Evolutionary conservation across 306 rosid genomes (phyloP).

Genomic region (Neltuma alba): DNA sequence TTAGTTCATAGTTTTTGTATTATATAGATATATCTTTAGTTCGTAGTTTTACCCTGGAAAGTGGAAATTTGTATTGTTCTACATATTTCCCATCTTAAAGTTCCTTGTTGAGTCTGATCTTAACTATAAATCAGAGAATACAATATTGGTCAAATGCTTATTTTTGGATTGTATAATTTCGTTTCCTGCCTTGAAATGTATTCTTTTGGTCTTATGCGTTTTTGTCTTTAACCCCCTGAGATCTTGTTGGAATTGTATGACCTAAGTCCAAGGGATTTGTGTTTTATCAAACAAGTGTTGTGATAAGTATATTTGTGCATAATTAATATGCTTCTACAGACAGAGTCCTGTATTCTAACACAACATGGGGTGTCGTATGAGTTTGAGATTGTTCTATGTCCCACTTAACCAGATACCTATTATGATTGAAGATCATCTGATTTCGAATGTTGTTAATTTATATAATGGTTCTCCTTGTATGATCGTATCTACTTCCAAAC

Average conservation of each 20-base stretch:
- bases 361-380: neutral
- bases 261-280: neutral
- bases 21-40: slow-evolving; percentile 8
- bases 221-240: neutral
- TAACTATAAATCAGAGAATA: neutral
- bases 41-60: neutral
- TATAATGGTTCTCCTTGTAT: neutral
- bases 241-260: neutral
- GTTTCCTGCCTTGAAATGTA: neutral
- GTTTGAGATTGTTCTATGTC: neutral
- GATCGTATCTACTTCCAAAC: slow-evolving; percentile 9
- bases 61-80: neutral
- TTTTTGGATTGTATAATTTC: slow-evolving; percentile 11
- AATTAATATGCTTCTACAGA: neutral
- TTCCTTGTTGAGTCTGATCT: slow-evolving; percentile 6
- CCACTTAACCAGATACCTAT: neutral
- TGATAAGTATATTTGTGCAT: neutral
- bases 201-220: neutral
- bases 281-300: neutral
- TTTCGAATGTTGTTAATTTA: slow-evolving; percentile 17
- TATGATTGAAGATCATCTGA: neutral
- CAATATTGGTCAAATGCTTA: neutral
- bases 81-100: neutral
- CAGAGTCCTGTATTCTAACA: neutral
- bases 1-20: slow-evolving; percentile 24